Percentiles rank a stretch among this genome's conserved stretches.
Evolutionary conservation across 108 stramenopile species (phyloP).

Genomic region (Nitzschia putrida): DNA sequence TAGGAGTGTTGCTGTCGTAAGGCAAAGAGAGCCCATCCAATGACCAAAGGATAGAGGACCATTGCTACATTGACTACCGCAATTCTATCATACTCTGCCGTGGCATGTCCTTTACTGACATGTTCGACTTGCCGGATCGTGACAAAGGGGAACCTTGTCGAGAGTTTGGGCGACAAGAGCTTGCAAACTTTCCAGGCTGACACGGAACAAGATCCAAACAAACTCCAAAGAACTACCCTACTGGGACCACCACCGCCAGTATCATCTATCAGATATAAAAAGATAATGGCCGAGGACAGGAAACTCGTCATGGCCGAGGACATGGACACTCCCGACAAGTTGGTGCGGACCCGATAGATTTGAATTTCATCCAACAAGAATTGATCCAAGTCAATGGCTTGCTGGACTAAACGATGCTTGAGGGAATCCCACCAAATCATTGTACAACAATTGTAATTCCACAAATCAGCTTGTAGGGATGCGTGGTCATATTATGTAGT

Average conservation of each 20-base stretch:
- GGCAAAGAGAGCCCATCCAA: conserved; percentile 48
- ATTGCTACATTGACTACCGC: conserved; percentile 39
- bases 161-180: conserved; percentile 24
- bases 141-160: conserved; percentile 33
- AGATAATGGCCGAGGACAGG: conserved; percentile 48
- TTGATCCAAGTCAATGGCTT: too few species aligned
- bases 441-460: too few species aligned
- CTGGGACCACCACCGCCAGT: conserved; percentile 50
- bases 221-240: conserved; percentile 45
- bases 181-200: conserved; percentile 53
- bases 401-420: too few species aligned
- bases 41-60: conserved; percentile 42
- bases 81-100: conserved; percentile 46
- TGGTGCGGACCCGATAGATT: conserved; percentile 43
- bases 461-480: too few species aligned
- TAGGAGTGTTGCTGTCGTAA: conserved; percentile 39
- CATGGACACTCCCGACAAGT: conserved; percentile 46
- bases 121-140: conserved; percentile 13
- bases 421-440: too few species aligned
- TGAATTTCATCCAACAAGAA: conserved; percentile 52
- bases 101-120: conserved; percentile 29
- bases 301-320: conserved; percentile 35
- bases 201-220: conserved; percentile 28
- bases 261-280: conserved; percentile 55
- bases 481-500: too few species aligned